A percentile compares a stretch with the other conserved stretches of the same genome.
Conservation (phyloP, 1,284 basidiomycete genomes). For the Volvariella volvacea region DNA sequence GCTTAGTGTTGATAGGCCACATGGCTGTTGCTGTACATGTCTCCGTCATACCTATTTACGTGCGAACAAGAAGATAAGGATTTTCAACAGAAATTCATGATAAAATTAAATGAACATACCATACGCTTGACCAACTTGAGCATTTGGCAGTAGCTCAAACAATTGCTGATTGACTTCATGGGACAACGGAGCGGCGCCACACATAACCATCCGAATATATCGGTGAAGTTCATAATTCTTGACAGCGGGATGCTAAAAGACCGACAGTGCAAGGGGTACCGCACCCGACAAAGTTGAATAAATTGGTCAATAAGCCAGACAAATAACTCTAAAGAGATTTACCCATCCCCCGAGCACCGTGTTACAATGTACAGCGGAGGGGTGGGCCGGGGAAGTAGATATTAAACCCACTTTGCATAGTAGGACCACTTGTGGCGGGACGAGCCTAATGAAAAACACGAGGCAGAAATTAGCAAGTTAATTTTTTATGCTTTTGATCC, state of each 20-base stretch:
- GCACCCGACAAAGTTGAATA: not conserved
- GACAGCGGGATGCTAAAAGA: conserved; percentile 51
- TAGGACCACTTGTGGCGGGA: conserved; percentile 65
- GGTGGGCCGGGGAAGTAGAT: not conserved
- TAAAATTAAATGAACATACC: conserved; percentile 8
- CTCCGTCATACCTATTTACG: conserved; percentile 37
- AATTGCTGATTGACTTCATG: conserved; percentile 18
- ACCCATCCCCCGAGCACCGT: too few species aligned
- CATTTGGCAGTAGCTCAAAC: conserved; percentile 17
- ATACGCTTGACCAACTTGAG: conserved; percentile 20
- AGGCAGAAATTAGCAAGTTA: conserved; percentile 4
- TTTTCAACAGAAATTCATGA: not conserved
- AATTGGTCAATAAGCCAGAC: not conserved
- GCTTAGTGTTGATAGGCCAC: conserved; percentile 37
- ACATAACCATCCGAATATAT: conserved; percentile 51
- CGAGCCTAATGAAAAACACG: conserved; percentile 35
- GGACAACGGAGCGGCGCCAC: conserved; percentile 34
- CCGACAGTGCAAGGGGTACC: not conserved
- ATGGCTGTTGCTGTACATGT: conserved; percentile 45
- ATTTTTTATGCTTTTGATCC: not conserved
- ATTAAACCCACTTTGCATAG: conserved; percentile 53
- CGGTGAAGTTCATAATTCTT: conserved; percentile 60
- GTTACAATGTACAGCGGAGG: not conserved
- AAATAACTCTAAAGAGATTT: too few species aligned
- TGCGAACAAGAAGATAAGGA: not conserved